These are phyloP conservation scores for Phytophthora pseudosyringae DNA, from an alignment of 352 stramenopile genomes.

Conservation along the genomic window DNA sequence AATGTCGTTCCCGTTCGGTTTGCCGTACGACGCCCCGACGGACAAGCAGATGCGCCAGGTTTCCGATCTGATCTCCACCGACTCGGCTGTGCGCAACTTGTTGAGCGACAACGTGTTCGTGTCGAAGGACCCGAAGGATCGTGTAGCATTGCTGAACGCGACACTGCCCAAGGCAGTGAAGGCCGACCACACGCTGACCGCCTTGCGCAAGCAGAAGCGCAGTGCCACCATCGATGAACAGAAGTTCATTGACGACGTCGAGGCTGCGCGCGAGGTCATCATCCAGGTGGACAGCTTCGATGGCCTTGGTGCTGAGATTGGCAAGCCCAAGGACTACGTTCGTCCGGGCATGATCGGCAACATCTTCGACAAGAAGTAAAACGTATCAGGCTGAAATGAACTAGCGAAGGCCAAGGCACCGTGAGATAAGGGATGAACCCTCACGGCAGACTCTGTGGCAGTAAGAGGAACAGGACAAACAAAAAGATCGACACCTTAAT, in stretches of 20 bases:
- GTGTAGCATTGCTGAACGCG: constrained; percentile 75
- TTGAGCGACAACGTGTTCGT: constrained; percentile 82
- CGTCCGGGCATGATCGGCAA: constrained; percentile 86
- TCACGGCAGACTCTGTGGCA: constrained; percentile 7
- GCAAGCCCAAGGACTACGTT: constrained; percentile 87
- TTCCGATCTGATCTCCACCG: constrained; percentile 72
- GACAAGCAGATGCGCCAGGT: constrained; percentile 89
- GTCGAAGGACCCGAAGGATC: constrained; percentile 69
- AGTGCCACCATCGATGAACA: constrained; percentile 93
- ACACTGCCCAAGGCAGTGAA: constrained; percentile 90
- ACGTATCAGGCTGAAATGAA: constrained; percentile 1
- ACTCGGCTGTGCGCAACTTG: constrained; percentile 72
- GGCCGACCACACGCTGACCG: constrained; percentile 92
- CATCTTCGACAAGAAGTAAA: constrained; percentile 53
- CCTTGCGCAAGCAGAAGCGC: constrained; percentile 95
- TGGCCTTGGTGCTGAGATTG: constrained; percentile 83
- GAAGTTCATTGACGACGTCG: constrained; percentile 95
- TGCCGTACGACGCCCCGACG: constrained; percentile 90
- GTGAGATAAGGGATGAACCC: constrained; percentile 12
- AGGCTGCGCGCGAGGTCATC: constrained; percentile 95
- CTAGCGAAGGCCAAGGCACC: not conserved
- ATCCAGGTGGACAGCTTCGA: constrained; percentile 97
- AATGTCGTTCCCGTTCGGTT: constrained; percentile 96
- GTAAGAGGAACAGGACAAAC: constrained; percentile 8
- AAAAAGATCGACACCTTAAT: not conserved